Base-by-base conservation (phyloP, 768 basidiomycete genomes). In the Mycena venus region DNA sequence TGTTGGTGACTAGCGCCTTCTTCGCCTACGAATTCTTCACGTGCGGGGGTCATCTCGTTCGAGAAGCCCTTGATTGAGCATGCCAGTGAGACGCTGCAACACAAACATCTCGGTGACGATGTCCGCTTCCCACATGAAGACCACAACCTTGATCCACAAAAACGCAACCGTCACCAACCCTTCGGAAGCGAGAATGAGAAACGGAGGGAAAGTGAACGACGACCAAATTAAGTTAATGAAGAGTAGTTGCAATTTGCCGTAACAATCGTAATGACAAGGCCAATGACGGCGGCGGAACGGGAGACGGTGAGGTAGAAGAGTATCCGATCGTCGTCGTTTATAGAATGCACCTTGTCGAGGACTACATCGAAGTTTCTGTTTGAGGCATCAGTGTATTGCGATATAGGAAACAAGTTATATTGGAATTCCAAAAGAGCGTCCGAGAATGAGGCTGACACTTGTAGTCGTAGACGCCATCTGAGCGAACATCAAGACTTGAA, bases 61-160 rank as follows among this genome's bases (percentile, higher is more conserved):
- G n/a, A n/a, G n/a, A n/a, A n/a, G n/a, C n/a, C n/a, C n/a, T n/a
- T n/a, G n/a, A n/a, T n/a, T n/a, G n/a, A n/a, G n/a, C n/a, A n/a
- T n/a, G n/a, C n/a, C n/a, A n/a, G n/a, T n/a, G n/a, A n/a, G n/a
- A n/a, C n/a, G n/a, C n/a, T n/a, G 58, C 5, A 68, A n/a, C 0
- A 60, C 67, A 40, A 68, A 68, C 67, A 68, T 68, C 32, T 68
- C 67, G 3, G 67, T n/a, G 12, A 68, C 67, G 17, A 68, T 49
- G 1, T 68, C 58, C 3, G 21, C 3, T 2, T 59, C 31, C 67
- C 67, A 68, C 4, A 68, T 47, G 42, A 68, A 68, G 9, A 44
- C 67, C 1, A 56, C 67, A 7, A 60, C 67, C 0, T 56, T 68
- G 58, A 68, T 60, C 67, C 67, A 68, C 29, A 68, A 42, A n/a